Base-by-base conservation (phyloP, 257 asterid genomes). In the Nicotiana noctiflora region DNA sequence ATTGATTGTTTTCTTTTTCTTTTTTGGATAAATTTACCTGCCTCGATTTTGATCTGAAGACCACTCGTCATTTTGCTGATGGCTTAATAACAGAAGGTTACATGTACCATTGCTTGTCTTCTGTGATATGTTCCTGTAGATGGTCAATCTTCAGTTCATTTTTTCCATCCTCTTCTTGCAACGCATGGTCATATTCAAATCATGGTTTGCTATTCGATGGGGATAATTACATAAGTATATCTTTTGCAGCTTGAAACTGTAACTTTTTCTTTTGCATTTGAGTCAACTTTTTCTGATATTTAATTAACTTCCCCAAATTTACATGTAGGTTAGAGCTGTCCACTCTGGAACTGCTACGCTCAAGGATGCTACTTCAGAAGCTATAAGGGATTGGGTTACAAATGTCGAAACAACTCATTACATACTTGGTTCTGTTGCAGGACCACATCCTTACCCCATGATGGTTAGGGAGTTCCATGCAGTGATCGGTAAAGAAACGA, bases 311-410 rank as follows among this genome's bases (percentile, higher is more conserved):
- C 37, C 57, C 77, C 44, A 63, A 29, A 72, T 21, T 52, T 49
- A 7, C 29, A 17, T 86, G 75, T 78, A 95, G 99, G 99, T 95
- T 61, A 89, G 97, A 87, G 81, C 97, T 64, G 97, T 95, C 81
- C 97, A 93, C 70, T 89, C 99, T 19, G 98, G 98, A 57, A 95
- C 99, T 4, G 99, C 99, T 60, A 95, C 99, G 0, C 90, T 93
- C 83, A 93, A 95, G 88, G 99, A 95, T 86, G 99, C 99, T 23
- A 95, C 99, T 52, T 95, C 99, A 31, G 97, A 95, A 90, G 99
- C 98, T 76, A 93, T 95, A 70, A 86, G 99, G 79, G 97, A 95
- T 82, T 95, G 97, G 97, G 97, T 95, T 40, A 92, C 98, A 21
- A 92, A 95, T 31, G 98, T 95, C 63, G 99, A 95, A 89, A 72